Evolutionary conservation across 345 rosid genomes (phyloP).

Genomic region (Pistacia atlantica): DNA sequence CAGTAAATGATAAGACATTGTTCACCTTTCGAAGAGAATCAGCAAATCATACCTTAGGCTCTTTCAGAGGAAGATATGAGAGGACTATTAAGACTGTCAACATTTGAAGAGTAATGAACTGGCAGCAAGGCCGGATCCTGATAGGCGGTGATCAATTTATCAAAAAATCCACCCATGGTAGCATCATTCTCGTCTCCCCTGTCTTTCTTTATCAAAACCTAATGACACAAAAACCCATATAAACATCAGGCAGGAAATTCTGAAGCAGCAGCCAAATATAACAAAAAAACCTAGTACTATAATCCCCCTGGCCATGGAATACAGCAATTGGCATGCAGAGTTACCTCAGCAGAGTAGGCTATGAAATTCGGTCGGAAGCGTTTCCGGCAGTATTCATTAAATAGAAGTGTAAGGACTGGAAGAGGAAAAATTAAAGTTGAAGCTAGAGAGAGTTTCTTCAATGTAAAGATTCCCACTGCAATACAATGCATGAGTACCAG

Average conservation of each 20-base stretch:
- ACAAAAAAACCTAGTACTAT: not conserved
- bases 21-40: slow-evolving; percentile 4
- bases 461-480: slow-evolving; percentile 77
- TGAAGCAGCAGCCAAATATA: not conserved
- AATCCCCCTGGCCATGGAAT: not conserved
- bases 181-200: slow-evolving; percentile 58
- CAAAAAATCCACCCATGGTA: slow-evolving; percentile 60
- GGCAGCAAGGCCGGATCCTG: slow-evolving; percentile 82
- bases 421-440: slow-evolving; percentile 73
- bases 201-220: slow-evolving; percentile 83
- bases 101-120: slow-evolving; percentile 45
- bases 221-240: slow-evolving; percentile 16
- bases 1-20: not conserved
- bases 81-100: slow-evolving; percentile 62
- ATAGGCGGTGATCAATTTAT: slow-evolving; percentile 61
- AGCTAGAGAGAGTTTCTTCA: slow-evolving; percentile 80
- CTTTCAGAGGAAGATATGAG: slow-evolving; percentile 57
- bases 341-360: slow-evolving; percentile 88
- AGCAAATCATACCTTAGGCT: slow-evolving; percentile 30
- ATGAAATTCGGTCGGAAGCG: slow-evolving; percentile 83
- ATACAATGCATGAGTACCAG: slow-evolving; percentile 90
- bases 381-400: slow-evolving; percentile 94
- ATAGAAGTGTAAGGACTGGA: slow-evolving; percentile 80
- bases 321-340: not conserved
- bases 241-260: slow-evolving; percentile 8